Evolutionary conservation across 2,329 filamentous ascomycete genomes (phyloP), one percentile per base, ranked within the genome.

Genomic region (Arthrocladium fulminans): DNA sequence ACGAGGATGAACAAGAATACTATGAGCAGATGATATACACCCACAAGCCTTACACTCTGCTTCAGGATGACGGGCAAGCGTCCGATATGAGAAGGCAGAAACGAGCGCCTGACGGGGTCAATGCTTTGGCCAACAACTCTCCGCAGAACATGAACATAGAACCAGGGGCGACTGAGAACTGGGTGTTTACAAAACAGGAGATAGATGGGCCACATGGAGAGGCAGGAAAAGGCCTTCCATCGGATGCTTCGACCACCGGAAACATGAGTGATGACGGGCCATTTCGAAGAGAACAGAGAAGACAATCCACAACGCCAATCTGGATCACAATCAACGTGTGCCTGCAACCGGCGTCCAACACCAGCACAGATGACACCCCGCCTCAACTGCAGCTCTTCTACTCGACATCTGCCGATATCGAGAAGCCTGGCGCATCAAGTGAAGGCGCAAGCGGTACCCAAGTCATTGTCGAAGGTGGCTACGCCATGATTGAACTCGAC

Each of bases 291-390:
- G 49, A 59, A 50, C 30, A 54, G 37, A 54, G 45, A 47, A 47
- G 60, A 45, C 54, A 51, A 47, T 52, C 38, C 24, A 48, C 42
- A 22, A 54, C 24, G 27, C 22, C 44, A 39, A 39, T 97, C 2
- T 96, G 84, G 64, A 75, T 98, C 47, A 88, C 88, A 2, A 80
- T 88, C 37, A 97, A 88, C 56, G 89, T 86, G 1, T 98, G 92
- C 65, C 66, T 79, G 22, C 88, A 94, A 59, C 92, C 90, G 10
- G 63, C 67, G 17, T 71, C 74, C 34, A 77, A 76, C 34, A 69
- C 67, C 7, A 69, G 70, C 1, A 67, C 70, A 20, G 71, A 67
- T 1, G 60, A 56, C 9, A 58, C 70, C 1, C 77, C 85, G 10
- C 83, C 85, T 1, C 88, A 94, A 59, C 75, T 97, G 44, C 77